Base-by-base conservation (phyloP, 768 basidiomycete genomes). In the Hirschioporus abietinus region DNA sequence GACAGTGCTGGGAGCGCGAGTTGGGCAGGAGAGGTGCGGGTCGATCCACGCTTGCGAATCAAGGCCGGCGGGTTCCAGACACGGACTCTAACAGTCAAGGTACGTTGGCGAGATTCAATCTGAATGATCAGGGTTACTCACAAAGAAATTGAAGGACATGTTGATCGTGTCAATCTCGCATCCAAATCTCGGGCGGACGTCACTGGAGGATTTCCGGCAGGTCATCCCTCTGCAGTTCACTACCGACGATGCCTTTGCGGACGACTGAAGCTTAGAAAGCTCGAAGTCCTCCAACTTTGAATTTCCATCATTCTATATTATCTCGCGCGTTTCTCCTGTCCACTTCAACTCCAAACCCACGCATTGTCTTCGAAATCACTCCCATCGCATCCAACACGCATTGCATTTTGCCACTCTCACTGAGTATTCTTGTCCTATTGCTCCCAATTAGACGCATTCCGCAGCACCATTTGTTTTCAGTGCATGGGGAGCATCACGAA, bases 201-300 rank as follows among this genome's bases (percentile, higher is more conserved):
- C 66, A 76, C 79, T 1, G 81, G 77, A 27, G 88, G 88, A 63
- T 79, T 90, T 9, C 79, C 82, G 9, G 79, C 77, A 27, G 88
- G 88, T 63, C 25, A 61, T 61, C 20, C 60, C 60, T 24, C 25
- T 61, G 60, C 24, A 23, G 60, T 34, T 61, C 9, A 61, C 60
- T 34, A 61, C 60, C 20, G 60, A 59, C 9, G 58, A 52, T 52
- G 42, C 42, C 20, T 52, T 52, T 20, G 42, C 20, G 12, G 42
- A 6, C 42, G 20, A 20, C 42, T 52, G 42, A 52, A 20, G 42
- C 20, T 52, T 8, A 30, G 30, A 20, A 3, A 36, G 4, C 15
- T 20, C 42, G 20, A 15, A 15, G 42, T 15, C 42, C 42, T 52
- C 20, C 20, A 20, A 12, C 4, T 52, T 10, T 52, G 12, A 3